Percentiles rank a stretch among this genome's conserved stretches.
Evolutionary conservation across 352 stramenopile genomes (phyloP).

Genomic region (Aphanomyces astaci): DNA sequence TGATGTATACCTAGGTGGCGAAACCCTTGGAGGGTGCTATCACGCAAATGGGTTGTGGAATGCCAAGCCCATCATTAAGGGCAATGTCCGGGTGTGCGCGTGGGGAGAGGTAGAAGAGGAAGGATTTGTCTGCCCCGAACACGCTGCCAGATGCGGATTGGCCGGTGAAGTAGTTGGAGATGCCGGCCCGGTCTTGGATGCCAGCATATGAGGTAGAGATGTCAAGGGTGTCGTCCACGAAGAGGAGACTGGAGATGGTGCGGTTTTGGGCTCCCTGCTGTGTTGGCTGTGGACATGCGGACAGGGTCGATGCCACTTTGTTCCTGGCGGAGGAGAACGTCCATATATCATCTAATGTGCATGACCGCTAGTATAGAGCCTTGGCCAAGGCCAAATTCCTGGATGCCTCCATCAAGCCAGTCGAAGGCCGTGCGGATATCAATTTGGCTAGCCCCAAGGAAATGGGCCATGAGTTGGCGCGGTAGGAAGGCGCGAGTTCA

Average conservation of each 20-base stretch:
- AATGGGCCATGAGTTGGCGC: background rate
- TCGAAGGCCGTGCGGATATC: background rate
- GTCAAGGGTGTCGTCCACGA: background rate
- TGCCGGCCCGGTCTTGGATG: background rate
- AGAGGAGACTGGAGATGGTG: background rate
- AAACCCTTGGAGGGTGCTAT: no score
- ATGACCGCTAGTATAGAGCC: background rate
- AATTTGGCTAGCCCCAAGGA: background rate
- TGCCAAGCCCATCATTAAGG: background rate
- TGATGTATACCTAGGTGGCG: no score
- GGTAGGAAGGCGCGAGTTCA: background rate
- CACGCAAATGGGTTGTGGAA: no score
- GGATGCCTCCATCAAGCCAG: background rate
- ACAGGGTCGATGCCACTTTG: background rate
- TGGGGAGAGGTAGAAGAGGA: background rate
- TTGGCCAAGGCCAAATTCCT: background rate
- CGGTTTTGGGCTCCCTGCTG: background rate
- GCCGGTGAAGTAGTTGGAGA: no score
- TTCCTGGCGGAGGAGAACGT: background rate
- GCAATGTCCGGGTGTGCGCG: background rate
- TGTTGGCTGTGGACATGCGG: background rate
- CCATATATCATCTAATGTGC: background rate
- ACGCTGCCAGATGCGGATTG: background rate
- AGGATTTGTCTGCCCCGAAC: background rate
- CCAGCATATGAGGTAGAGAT: background rate